phyloP scores from a whole-genome alignment of 352 stramenopile species.

The Pythium scleroteichum region DNA sequence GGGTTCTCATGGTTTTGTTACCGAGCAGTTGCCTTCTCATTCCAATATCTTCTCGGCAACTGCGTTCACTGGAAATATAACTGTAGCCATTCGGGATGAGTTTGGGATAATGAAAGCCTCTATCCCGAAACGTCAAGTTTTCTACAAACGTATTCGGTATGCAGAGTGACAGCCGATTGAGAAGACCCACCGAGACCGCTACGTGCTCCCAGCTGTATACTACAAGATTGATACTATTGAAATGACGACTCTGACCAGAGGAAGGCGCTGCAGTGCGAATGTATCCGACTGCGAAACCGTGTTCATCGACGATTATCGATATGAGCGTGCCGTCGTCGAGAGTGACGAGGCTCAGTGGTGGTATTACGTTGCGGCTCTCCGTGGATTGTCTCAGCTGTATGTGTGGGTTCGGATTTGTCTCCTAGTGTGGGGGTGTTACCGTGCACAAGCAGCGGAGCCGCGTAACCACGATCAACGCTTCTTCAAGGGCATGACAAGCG shows the following conservation, averaged over 20 bases:
- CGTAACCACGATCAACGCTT: not conserved
- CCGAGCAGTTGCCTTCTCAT: no score
- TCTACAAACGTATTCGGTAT: no score
- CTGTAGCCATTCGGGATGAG: no score
- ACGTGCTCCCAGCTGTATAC: slow-evolving; percentile 1
- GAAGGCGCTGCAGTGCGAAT: not conserved
- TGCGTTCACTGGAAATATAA: no score
- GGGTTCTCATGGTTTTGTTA: no score
- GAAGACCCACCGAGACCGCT: not conserved
- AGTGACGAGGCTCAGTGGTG: slow-evolving; percentile 41
- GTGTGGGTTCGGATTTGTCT: slow-evolving; percentile 46
- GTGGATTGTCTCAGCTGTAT: slow-evolving; percentile 37
- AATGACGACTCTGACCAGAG: slow-evolving; percentile 13
- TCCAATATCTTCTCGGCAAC: no score
- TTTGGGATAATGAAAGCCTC: no score
- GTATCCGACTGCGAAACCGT: not conserved
- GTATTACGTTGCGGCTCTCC: slow-evolving; percentile 27
- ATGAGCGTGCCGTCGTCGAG: slow-evolving; percentile 39
- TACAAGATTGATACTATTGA: slow-evolving; percentile 8
- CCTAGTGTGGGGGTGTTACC: slow-evolving; percentile 30
- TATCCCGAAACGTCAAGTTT: no score
- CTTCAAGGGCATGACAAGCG: not conserved
- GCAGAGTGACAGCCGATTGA: no score
- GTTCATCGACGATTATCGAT: slow-evolving; percentile 43
- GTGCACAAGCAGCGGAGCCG: slow-evolving; percentile 4